Evolutionary conservation across 805 yeast genomes (phyloP).

Genomic region (Peterozyma xylosa): DNA sequence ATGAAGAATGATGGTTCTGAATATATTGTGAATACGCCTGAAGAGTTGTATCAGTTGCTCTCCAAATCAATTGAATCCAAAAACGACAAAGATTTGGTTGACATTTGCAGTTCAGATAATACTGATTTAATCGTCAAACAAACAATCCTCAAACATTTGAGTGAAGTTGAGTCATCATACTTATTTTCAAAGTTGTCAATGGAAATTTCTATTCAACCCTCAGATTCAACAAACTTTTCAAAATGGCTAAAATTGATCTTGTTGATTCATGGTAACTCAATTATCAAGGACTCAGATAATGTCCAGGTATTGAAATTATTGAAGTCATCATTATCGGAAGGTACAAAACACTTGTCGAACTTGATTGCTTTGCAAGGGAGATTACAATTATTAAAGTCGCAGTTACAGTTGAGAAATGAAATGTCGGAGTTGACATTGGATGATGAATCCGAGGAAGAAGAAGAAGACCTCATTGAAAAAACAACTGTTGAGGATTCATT

Average conservation of each 20-base stretch:
- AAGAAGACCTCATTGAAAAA: conserved; percentile 26
- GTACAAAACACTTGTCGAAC: conserved; percentile 52
- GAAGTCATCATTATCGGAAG: conserved; percentile 48
- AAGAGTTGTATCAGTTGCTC: conserved; percentile 15
- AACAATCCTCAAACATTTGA: conserved; percentile 47
- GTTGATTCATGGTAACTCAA: conserved; percentile 60
- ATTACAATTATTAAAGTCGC: conserved; percentile 68
- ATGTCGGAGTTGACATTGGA: conserved; percentile 29
- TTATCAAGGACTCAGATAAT: conserved; percentile 43
- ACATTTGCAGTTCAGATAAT: conserved; percentile 22
- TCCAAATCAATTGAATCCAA: conserved; percentile 15
- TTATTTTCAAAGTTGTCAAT: conserved; percentile 41
- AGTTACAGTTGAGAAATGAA: conserved; percentile 60
- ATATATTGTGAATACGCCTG: conserved; percentile 14
- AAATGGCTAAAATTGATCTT: conserved; percentile 81
- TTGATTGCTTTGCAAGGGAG: conserved; percentile 82
- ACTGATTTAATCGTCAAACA: conserved; percentile 44
- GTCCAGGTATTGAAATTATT: conserved; percentile 49
- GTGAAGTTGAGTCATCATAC: conserved; percentile 30
- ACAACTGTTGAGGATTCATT: conserved; percentile 25
- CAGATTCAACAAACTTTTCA: conserved; percentile 37
- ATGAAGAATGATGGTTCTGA: conserved; percentile 15
- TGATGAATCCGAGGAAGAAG: conserved; percentile 23
- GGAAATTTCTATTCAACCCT: conserved; percentile 44
- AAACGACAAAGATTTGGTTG: conserved; percentile 21